phyloP scores from a whole-genome alignment of 768 basidiomycete genomes.

The Rossbeevera mucosa region DNA sequence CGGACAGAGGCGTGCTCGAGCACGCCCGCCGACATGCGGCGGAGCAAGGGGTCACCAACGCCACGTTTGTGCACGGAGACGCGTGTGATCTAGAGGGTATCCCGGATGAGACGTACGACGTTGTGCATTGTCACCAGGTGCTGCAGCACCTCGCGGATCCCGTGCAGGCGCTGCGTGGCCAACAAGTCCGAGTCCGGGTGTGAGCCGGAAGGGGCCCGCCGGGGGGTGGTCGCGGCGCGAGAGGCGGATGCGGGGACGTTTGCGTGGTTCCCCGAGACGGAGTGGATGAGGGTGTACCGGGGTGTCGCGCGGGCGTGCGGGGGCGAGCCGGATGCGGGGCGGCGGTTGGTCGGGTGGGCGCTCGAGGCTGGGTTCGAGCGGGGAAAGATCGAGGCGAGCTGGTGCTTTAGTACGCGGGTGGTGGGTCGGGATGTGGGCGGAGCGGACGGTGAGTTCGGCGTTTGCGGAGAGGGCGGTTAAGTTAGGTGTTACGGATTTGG shows the following conservation, averaged over 20 bases:
- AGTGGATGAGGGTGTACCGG: slow-evolving; percentile 18
- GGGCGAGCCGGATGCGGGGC: slow-evolving; percentile 38
- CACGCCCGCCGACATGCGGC: slow-evolving; percentile 31
- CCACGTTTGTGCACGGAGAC: slow-evolving; percentile 39
- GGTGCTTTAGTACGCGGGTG: slow-evolving; percentile 37
- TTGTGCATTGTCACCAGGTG: slow-evolving; percentile 48
- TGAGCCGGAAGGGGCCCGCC: too few species aligned
- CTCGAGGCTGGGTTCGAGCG: slow-evolving; percentile 33
- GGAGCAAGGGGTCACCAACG: slow-evolving; percentile 31
- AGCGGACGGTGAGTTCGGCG: slow-evolving; percentile 31
- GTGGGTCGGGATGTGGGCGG: slow-evolving; percentile 39
- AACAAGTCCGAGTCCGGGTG: too few species aligned
- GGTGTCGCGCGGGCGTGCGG: slow-evolving; percentile 29
- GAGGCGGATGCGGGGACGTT: slow-evolving; percentile 37
- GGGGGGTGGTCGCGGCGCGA: slow-evolving; percentile 42
- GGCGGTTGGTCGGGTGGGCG: slow-evolving; percentile 36
- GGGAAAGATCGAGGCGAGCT: slow-evolving; percentile 26
- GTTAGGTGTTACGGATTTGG: slow-evolving; percentile 19
- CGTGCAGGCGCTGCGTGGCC: slow-evolving; percentile 33
- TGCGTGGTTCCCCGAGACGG: slow-evolving; percentile 34
- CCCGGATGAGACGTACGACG: slow-evolving; percentile 40
- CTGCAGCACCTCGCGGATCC: slow-evolving; percentile 45
- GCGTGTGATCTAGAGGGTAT: slow-evolving; percentile 33
- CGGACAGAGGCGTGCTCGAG: slow-evolving; percentile 30
- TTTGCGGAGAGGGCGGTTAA: slow-evolving; percentile 32